Percentiles rank a stretch among this genome's conserved stretches.
These are phyloP conservation scores for Elaphomyces granulatus DNA, from an alignment of 495 filamentous ascomycete species.

Conservation along the genomic window DNA sequence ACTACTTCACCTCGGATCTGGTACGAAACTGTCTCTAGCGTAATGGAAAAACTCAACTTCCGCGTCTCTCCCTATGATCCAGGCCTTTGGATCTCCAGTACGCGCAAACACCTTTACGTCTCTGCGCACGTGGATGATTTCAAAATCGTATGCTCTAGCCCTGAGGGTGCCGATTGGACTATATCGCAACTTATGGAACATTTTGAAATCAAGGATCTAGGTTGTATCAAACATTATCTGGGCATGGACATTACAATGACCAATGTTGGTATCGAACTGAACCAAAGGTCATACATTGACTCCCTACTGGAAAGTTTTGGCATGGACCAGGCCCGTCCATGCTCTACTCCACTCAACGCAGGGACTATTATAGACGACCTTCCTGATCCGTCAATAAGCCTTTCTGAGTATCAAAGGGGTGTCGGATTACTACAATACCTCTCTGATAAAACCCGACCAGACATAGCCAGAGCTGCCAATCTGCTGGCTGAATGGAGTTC, in stretches of 20 bases:
- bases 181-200: too few species aligned
- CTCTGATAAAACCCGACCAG: not conserved
- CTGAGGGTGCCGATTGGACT: too few species aligned
- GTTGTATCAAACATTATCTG: not conserved
- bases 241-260: not conserved
- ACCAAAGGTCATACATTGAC: not conserved
- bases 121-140: too few species aligned
- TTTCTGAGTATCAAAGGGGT: not conserved
- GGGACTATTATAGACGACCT: not conserved
- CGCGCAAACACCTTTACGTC: too few species aligned
- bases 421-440: not conserved
- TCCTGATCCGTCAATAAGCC: not conserved
- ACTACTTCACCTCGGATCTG: too few species aligned
- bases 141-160: too few species aligned
- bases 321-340: not conserved
- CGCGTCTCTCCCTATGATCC: too few species aligned
- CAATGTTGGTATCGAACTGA: not conserved
- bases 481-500: not conserved
- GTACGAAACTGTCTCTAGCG: too few species aligned
- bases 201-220: too few species aligned
- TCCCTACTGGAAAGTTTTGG: not conserved
- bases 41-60: too few species aligned
- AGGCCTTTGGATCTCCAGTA: too few species aligned
- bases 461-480: not conserved
- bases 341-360: not conserved